phyloP scores from a whole-genome alignment of 2,329 filamentous ascomycete genomes.

The Fonsecaea erecta region DNA sequence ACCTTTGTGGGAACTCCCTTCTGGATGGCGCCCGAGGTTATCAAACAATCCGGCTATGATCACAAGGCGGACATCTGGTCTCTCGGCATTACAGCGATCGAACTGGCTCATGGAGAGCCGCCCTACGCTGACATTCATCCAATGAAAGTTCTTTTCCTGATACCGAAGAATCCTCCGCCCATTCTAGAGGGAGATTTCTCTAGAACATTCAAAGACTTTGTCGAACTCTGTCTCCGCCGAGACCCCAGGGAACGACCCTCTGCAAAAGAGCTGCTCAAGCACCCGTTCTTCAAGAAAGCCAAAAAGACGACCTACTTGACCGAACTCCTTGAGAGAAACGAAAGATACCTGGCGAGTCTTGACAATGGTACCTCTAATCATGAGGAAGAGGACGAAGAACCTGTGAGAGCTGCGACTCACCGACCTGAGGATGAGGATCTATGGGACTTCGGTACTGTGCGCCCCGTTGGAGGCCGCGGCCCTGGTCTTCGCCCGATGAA shows the following conservation, averaged over 20 bases:
- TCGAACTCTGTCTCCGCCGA: conserved; percentile 81
- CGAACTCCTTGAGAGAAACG: conserved; percentile 89
- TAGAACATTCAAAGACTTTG: conserved; percentile 81
- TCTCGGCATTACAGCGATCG: conserved; percentile 88
- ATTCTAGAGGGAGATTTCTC: conserved; percentile 79
- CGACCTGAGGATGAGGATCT: conserved; percentile 76
- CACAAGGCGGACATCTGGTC: conserved; percentile 99
- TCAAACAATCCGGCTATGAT: conserved; percentile 97
- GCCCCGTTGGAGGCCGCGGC: conserved; percentile 72
- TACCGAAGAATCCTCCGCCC: conserved; percentile 91
- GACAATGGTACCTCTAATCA: conserved; percentile 73
- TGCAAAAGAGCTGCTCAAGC: conserved; percentile 83
- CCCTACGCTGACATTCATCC: conserved; percentile 96
- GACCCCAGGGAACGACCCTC: conserved; percentile 88
- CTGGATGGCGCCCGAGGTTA: conserved; percentile 99
- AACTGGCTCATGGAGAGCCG: conserved; percentile 88
- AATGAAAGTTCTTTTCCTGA: conserved; percentile 97
- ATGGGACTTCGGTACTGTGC: conserved; percentile 97
- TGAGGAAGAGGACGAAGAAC: conserved; percentile 58
- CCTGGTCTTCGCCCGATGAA: conserved; percentile 74
- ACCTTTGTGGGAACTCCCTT: conserved; percentile 98
- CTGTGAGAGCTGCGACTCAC: conserved; percentile 47
- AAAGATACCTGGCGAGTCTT: conserved; percentile 82
- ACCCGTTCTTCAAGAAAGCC: conserved; percentile 86
- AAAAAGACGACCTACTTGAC: conserved; percentile 97